Conservation (phyloP, 768 basidiomycete species). For the Leccinum olivaceopallidum region DNA sequence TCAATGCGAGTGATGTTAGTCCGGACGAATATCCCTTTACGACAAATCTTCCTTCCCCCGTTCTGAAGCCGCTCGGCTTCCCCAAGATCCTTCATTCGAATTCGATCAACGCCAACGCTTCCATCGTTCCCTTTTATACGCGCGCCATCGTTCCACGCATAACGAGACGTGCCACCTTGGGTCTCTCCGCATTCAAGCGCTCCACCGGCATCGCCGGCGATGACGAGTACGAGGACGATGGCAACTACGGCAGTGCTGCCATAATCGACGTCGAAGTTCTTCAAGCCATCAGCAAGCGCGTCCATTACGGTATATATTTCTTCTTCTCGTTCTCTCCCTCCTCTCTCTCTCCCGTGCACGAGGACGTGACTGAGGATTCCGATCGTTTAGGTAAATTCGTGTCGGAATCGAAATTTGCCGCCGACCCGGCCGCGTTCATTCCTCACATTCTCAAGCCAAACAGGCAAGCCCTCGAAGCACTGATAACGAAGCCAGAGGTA, state of each 20-base stretch:
- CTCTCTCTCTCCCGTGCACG: neutral
- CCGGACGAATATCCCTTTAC: slow-evolving; percentile 99
- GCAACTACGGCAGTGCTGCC: slow-evolving; percentile 95
- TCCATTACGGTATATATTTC: slow-evolving; percentile 82
- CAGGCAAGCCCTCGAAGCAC: slow-evolving; percentile 69
- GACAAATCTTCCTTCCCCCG: slow-evolving; percentile 72
- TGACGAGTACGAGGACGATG: slow-evolving; percentile 85
- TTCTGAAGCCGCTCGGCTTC: slow-evolving; percentile 71
- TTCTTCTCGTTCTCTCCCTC: slow-evolving; percentile 15
- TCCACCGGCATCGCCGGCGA: slow-evolving; percentile 65
- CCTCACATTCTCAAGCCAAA: slow-evolving; percentile 88
- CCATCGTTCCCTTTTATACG: slow-evolving; percentile 89
- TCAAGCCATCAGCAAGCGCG: slow-evolving; percentile 97
- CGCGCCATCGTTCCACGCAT: slow-evolving; percentile 88
- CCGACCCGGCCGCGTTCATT: slow-evolving; percentile 83
- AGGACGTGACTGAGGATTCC: slow-evolving; percentile 2
- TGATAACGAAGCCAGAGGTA: slow-evolving; percentile 98
- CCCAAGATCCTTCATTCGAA: slow-evolving; percentile 80
- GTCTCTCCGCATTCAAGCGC: slow-evolving; percentile 65
- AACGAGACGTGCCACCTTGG: slow-evolving; percentile 66
- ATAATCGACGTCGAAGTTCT: slow-evolving; percentile 94
- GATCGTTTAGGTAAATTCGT: slow-evolving; percentile 90
- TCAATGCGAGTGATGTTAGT: slow-evolving; percentile 41
- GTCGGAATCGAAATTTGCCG: slow-evolving; percentile 94
- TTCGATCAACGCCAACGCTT: slow-evolving; percentile 80